Evolutionary conservation across 345 rosid genomes (phyloP).

Genomic region (Euphorbia pulcherrima): DNA sequence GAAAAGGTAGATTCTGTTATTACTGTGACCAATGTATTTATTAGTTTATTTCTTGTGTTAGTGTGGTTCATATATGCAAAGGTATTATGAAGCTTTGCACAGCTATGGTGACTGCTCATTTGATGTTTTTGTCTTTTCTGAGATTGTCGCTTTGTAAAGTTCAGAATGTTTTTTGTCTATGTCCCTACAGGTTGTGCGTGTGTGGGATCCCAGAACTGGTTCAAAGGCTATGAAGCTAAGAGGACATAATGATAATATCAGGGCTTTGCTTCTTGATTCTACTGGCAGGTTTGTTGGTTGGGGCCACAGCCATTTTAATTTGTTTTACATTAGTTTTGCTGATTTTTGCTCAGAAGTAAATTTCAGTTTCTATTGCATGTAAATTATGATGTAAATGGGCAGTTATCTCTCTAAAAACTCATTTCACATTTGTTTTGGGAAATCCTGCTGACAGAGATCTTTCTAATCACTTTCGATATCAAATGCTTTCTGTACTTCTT

Average conservation of each 20-base stretch:
- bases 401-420: not conserved
- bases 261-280: constrained; percentile 86
- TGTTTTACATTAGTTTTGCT: not conserved
- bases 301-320: not conserved
- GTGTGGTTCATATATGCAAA: not conserved
- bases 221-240: constrained; percentile 91
- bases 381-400: not conserved
- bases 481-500: not conserved
- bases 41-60: not conserved
- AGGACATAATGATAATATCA: constrained; percentile 94
- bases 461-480: not conserved
- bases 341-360: not conserved
- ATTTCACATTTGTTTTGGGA: not conserved
- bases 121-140: constrained; percentile 1
- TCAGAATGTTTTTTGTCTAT: not conserved
- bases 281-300: constrained; percentile 70
- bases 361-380: not conserved
- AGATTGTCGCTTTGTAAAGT: not conserved
- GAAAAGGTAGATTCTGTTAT: constrained; percentile 63
- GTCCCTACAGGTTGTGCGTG: constrained; percentile 78
- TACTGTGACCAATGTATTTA: not conserved
- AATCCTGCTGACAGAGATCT: not conserved
- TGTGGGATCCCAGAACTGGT: constrained; percentile 98
- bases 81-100: not conserved
- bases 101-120: constrained; percentile 9